These are phyloP conservation scores for Moringa oleifera DNA, from an alignment of 345 rosid species.

Conservation along the genomic window DNA sequence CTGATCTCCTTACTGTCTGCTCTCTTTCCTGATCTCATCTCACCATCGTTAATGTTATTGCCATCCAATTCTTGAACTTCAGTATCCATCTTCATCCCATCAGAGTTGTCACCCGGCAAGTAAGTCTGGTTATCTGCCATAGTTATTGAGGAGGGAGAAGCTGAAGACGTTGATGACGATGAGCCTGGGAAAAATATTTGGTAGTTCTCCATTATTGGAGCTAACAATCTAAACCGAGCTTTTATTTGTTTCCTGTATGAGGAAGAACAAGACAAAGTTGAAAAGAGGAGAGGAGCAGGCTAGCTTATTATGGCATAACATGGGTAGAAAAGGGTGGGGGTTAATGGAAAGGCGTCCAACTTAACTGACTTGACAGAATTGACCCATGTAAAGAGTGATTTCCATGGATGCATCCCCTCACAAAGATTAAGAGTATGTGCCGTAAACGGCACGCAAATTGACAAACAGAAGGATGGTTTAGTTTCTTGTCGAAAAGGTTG, in stretches of 20 bases:
- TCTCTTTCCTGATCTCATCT: conserved; percentile 11
- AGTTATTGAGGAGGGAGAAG: conserved; percentile 16
- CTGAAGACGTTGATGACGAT: conserved; percentile 7
- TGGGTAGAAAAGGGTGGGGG: conserved; percentile 25
- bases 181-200: conserved; percentile 14
- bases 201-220: conserved; percentile 18
- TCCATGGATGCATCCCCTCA: background rate
- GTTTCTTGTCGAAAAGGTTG: too few relatives aligned
- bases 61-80: conserved; percentile 1
- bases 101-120: conserved; percentile 4
- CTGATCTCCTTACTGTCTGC: conserved; percentile 12
- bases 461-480: background rate
- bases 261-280: background rate
- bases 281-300: background rate
- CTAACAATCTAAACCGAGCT: background rate
- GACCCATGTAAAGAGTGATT: too few relatives aligned
- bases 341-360: conserved; percentile 14
- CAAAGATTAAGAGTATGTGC: background rate
- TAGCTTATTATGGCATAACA: background rate
- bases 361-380: conserved; percentile 9
- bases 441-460: background rate
- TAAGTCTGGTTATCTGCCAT: conserved; percentile 4
- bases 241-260: background rate
- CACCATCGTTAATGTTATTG: background rate
- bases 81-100: conserved; percentile 3